phyloP scores from a whole-genome alignment of 2,329 filamentous ascomycete species.

The Aspergillus sp. region DNA sequence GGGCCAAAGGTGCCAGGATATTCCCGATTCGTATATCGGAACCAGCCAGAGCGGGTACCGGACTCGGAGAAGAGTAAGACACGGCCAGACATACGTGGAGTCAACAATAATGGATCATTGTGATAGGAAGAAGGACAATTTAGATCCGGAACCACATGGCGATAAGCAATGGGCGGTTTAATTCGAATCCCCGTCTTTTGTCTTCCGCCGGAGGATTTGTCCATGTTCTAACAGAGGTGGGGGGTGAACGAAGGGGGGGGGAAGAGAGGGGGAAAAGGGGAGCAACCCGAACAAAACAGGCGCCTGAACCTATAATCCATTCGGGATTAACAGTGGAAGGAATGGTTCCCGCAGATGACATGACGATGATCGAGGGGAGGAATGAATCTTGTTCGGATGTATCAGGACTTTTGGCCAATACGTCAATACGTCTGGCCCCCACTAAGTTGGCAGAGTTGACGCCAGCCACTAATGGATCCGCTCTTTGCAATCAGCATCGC shows the following conservation, averaged over 20 bases:
- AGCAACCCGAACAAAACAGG: neutral
- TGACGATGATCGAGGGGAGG: neutral
- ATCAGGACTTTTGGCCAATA: neutral
- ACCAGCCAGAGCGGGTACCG: constrained; percentile 7
- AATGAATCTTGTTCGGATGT: neutral
- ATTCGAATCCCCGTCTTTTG: neutral
- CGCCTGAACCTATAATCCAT: neutral
- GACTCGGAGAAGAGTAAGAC: constrained; percentile 9
- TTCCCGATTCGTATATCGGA: constrained; percentile 13
- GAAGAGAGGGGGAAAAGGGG: neutral
- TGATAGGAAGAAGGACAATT: constrained; percentile 14
- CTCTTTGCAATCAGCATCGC: constrained; percentile 7
- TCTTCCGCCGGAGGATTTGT: neutral
- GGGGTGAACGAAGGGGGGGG: neutral
- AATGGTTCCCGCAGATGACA: neutral
- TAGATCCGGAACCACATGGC: constrained; percentile 23
- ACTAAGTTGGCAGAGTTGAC: constrained; percentile 9
- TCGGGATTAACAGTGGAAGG: neutral
- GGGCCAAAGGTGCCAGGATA: constrained; percentile 13
- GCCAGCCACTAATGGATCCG: constrained; percentile 18
- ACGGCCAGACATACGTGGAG: constrained; percentile 16
- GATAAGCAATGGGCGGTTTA: constrained; percentile 18
- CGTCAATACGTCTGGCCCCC: constrained; percentile 15
- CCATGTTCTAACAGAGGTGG: neutral
- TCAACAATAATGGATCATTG: constrained; percentile 16